phyloP scores from a whole-genome alignment of 768 basidiomycete species.

The Calvatia gigantea region DNA sequence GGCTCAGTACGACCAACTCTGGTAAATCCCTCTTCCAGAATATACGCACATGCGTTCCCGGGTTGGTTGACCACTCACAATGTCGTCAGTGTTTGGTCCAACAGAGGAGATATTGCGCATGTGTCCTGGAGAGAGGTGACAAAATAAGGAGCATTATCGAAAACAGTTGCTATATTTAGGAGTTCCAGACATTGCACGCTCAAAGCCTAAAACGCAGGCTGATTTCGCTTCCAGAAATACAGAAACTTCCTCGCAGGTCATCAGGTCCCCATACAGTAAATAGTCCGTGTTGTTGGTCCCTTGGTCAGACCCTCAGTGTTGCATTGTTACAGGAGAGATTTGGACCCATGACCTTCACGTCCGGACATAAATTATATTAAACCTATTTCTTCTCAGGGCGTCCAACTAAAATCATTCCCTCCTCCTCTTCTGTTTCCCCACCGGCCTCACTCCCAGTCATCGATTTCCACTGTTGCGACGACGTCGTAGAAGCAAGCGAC shows the following conservation, averaged over 20 bases:
- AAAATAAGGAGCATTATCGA: not conserved
- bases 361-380: not conserved
- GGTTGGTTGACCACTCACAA: not conserved
- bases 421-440: constrained; percentile 78
- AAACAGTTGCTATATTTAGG: not conserved
- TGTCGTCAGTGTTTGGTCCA: not conserved
- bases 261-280: not conserved
- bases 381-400: constrained; percentile 36
- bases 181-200: not conserved
- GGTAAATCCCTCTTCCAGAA: not conserved
- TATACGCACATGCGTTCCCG: constrained; percentile 10
- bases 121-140: not conserved
- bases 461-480: constrained; percentile 21
- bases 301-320: not conserved
- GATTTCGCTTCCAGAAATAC: not conserved
- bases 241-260: not conserved
- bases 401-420: constrained; percentile 77
- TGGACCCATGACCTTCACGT: not conserved
- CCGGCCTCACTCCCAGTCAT: constrained; percentile 59
- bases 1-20: not conserved
- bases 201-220: not conserved
- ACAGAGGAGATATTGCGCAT: not conserved
- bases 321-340: not conserved
- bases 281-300: not conserved
- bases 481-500: constrained; percentile 28